These are phyloP conservation scores for Aureobasidium leucospermi DNA, from an alignment of 2,329 filamentous ascomycete species.

Conservation along the genomic window DNA sequence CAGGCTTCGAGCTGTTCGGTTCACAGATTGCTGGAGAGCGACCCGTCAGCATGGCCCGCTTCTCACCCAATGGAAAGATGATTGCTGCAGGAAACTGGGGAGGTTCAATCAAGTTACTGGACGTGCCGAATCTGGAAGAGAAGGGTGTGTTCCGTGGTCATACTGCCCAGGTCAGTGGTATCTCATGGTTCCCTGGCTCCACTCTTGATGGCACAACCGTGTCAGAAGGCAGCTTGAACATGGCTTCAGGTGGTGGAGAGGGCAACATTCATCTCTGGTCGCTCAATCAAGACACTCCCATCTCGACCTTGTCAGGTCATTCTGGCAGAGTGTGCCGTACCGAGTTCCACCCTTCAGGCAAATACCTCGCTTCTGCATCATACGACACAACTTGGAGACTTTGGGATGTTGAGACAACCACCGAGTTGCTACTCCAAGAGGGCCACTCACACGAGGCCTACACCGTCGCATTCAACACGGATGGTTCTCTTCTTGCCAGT, in stretches of 20 bases:
- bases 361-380: slow-evolving; percentile 84
- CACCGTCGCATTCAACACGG: slow-evolving; percentile 78
- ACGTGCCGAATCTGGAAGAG: slow-evolving; percentile 73
- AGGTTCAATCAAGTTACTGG: slow-evolving; percentile 77
- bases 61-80: slow-evolving; percentile 75
- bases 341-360: slow-evolving; percentile 88
- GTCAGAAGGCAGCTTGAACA: slow-evolving; percentile 64
- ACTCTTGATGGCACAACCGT: slow-evolving; percentile 65
- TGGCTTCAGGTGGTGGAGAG: slow-evolving; percentile 86
- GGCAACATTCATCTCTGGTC: slow-evolving; percentile 88
- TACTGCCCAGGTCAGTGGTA: slow-evolving; percentile 78
- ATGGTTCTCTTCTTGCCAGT: slow-evolving; percentile 83
- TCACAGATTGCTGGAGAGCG: slow-evolving; percentile 89
- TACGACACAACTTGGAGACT: slow-evolving; percentile 95
- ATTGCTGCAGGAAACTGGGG: slow-evolving; percentile 91
- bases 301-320: slow-evolving; percentile 77
- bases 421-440: slow-evolving; percentile 81
- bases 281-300: slow-evolving; percentile 73
- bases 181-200: slow-evolving; percentile 82
- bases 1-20: slow-evolving; percentile 82
- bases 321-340: slow-evolving; percentile 81
- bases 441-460: slow-evolving; percentile 94
- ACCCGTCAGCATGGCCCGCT: slow-evolving; percentile 83
- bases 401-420: slow-evolving; percentile 84
- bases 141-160: slow-evolving; percentile 74